Conservation (phyloP, 768 basidiomycete genomes). For the Xerocomellus chrysenteron region DNA sequence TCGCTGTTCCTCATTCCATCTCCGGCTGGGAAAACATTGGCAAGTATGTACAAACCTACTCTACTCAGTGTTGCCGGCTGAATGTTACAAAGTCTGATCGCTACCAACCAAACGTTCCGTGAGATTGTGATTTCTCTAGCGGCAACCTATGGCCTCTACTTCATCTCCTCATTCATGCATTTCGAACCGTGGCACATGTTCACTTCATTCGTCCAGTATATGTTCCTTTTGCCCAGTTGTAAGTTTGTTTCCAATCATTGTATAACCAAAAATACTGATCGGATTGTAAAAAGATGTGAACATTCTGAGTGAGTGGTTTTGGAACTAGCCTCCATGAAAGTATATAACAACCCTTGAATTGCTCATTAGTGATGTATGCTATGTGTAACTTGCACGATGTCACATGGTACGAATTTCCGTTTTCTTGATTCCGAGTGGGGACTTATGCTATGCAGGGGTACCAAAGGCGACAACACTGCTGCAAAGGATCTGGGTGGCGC, state of each 20-base stretch:
- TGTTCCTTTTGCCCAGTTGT: slow-evolving; percentile 84
- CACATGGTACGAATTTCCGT: slow-evolving; percentile 48
- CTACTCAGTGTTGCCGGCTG: slow-evolving; percentile 19
- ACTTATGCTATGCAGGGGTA: slow-evolving; percentile 56
- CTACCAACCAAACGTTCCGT: slow-evolving; percentile 66
- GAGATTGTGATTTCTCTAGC: slow-evolving; percentile 82
- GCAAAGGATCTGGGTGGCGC: slow-evolving; percentile 88
- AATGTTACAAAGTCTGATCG: slow-evolving; percentile 49
- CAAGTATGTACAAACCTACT: slow-evolving; percentile 46
- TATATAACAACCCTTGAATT: background rate
- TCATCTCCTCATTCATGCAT: slow-evolving; percentile 84
- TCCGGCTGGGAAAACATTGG: slow-evolving; percentile 73
- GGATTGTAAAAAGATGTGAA: slow-evolving; percentile 54
- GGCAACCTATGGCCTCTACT: slow-evolving; percentile 80
- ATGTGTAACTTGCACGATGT: slow-evolving; percentile 93
- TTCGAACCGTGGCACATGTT: slow-evolving; percentile 98
- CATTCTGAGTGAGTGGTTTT: slow-evolving; percentile 59
- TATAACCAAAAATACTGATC: slow-evolving; percentile 7
- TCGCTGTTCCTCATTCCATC: slow-evolving; percentile 73
- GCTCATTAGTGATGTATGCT: slow-evolving; percentile 74
- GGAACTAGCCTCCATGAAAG: background rate
- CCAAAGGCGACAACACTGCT: slow-evolving; percentile 88
- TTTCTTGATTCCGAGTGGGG: background rate
- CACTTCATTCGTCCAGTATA: slow-evolving; percentile 88
- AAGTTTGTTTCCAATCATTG: slow-evolving; percentile 25